These are phyloP conservation scores for Fusarium papillatum DNA, from an alignment of 2,329 filamentous ascomycete genomes.

Conservation along the genomic window DNA sequence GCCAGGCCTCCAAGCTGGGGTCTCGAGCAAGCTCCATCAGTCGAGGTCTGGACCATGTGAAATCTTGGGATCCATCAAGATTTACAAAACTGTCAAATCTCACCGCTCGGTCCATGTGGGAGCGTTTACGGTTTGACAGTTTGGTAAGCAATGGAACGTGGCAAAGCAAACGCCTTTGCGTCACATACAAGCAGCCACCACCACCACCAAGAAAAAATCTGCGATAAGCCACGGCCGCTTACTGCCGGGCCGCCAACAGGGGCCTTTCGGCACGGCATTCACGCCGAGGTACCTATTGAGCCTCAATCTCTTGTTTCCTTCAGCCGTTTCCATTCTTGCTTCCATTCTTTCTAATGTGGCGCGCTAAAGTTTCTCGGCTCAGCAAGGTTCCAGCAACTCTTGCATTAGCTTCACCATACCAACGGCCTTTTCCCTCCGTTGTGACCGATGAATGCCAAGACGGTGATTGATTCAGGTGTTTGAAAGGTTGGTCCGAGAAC, in stretches of 20 bases:
- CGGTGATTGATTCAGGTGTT: conserved; percentile 2
- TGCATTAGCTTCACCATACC: conserved; percentile 23
- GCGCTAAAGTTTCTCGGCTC: conserved; percentile 27
- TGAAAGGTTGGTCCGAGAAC: no score
- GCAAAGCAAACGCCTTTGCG: neutral
- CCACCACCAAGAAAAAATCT: neutral
- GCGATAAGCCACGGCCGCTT: neutral
- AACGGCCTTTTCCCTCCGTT: conserved; percentile 1
- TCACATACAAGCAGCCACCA: neutral
- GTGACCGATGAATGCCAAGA: neutral
- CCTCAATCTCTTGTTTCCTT: conserved; percentile 16
- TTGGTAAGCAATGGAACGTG: neutral
- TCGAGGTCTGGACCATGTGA: neutral
- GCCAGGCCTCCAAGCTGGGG: conserved; percentile 4
- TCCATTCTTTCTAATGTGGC: conserved; percentile 21
- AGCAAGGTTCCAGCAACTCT: conserved; percentile 20
- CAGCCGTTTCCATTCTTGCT: conserved; percentile 28
- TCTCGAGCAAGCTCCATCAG: neutral
- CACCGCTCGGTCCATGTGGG: neutral
- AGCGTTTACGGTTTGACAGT: neutral
- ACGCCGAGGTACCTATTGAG: conserved; percentile 6
- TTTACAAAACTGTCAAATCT: neutral
- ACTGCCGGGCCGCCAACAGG: conserved; percentile 1
- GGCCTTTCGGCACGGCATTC: conserved; percentile 8
- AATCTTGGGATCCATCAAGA: conserved; percentile 2